Base-by-base conservation (phyloP, 768 basidiomycete species). In the Cubamyces lactineus region DNA sequence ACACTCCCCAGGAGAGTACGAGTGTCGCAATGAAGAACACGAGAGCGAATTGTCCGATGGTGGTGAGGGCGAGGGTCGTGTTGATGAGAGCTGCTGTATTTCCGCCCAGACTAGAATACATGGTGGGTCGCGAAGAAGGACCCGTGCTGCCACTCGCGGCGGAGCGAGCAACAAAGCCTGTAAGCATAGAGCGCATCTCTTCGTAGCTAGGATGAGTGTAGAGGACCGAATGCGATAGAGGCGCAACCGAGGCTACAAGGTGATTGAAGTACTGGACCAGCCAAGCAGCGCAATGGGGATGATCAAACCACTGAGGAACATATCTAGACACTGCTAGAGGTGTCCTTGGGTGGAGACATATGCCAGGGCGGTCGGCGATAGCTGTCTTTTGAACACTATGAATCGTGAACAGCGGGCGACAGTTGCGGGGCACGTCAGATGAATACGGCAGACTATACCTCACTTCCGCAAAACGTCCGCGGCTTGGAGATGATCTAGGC, bases 31-130 rank as follows among this genome's bases (percentile, higher is more conserved):
- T 17, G 28, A 69, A 57, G 5, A 64, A 8, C 5, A 58, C n/a
- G 26, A 69, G 60, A 24, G 56, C 39, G 19, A 62, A 45, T 28
- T 67, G 66, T 19, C 66, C 68, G 15, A 67, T 28, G 12, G 57
- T 64, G 26, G 56, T 57, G 17, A 69, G 46, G 5, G 60, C 48
- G 42, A 69, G 67, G 21, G 47, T 42, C 19, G 62, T 62, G 47
- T 61, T 59, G 46, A 69, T 63, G 15, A 67, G 46, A 11, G 26
- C 59, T 0, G 50, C 43, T 1, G 68, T 62, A 12, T 65, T 15
- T 40, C 42, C 42, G 0, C 64, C 62, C 6, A 67, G 54, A 13
- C 52, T 43, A n/a, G 19, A 16, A 45, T 65, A 67, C 50, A 65
- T 54, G 34, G 34, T 34, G 5, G 34, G 34, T 9, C 34, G 11